A percentile compares a stretch with the other conserved stretches of the same genome.
These are phyloP conservation scores for Lepiota brunneoincarnata DNA, from an alignment of 768 basidiomycete genomes.

Conservation along the genomic window DNA sequence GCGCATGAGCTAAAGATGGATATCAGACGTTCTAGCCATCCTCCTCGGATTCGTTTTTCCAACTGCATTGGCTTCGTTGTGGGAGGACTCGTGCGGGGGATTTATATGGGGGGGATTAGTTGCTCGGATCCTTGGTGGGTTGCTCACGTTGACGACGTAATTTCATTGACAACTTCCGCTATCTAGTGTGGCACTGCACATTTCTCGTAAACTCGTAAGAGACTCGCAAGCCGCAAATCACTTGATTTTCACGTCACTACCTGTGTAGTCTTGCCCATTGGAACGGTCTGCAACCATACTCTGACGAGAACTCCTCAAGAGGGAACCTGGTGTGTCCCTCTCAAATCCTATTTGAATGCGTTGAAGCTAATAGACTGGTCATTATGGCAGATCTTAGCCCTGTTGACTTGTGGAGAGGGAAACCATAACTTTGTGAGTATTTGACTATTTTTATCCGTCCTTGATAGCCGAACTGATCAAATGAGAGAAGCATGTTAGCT, in stretches of 20 bases:
- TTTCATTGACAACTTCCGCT: neutral
- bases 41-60: constrained; percentile 61
- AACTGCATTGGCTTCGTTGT: constrained; percentile 47
- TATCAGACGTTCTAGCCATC: constrained; percentile 56
- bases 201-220: constrained; percentile 70
- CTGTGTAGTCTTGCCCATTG: constrained; percentile 65
- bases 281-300: constrained; percentile 78
- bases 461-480: neutral
- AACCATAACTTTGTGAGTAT: constrained; percentile 70
- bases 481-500: constrained; percentile 10
- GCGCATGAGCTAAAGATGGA: neutral
- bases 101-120: constrained; percentile 74
- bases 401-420: constrained; percentile 74
- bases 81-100: constrained; percentile 64
- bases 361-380: neutral
- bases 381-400: constrained; percentile 50
- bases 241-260: neutral
- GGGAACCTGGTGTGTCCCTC: constrained; percentile 58
- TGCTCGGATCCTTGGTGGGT: constrained; percentile 56
- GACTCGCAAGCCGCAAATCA: neutral
- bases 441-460: neutral
- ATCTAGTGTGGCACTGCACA: constrained; percentile 69
- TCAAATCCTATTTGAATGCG: neutral
- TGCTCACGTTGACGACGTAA: neutral
- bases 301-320: constrained; percentile 75